These are phyloP conservation scores for Entomortierella parvispora DNA, from an alignment of 192 early-diverging fungal genomes.

Conservation along the genomic window DNA sequence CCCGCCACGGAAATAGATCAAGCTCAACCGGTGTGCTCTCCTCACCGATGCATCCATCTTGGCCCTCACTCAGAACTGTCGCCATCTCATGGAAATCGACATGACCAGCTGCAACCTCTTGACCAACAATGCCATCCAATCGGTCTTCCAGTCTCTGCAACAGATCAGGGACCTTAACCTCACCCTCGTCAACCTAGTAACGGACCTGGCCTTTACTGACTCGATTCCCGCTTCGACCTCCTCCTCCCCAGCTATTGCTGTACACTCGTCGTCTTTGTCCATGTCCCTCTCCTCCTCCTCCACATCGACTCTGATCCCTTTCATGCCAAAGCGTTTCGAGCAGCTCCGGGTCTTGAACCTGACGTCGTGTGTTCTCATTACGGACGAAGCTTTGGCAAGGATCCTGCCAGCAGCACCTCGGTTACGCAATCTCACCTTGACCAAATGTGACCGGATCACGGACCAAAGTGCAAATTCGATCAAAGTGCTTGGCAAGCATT, in stretches of 20 bases:
- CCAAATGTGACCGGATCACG: slow-evolving; percentile 65
- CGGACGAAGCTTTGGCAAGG: slow-evolving; percentile 56
- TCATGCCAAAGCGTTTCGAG: slow-evolving; percentile 43
- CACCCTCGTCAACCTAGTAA: slow-evolving; percentile 35
- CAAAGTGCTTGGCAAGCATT: slow-evolving; percentile 59
- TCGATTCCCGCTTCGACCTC: slow-evolving; percentile 11
- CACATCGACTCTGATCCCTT: slow-evolving; percentile 1
- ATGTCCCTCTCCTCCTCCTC: slow-evolving; percentile 1
- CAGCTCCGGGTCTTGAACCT: slow-evolving; percentile 66
- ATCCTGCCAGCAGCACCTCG: slow-evolving; percentile 62
- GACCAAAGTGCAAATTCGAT: slow-evolving; percentile 60
- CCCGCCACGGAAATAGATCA: slow-evolving; percentile 54
- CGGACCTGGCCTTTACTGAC: slow-evolving; percentile 52
- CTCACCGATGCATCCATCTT: slow-evolving; percentile 60
- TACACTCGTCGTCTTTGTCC: too few species aligned
- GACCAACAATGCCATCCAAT: slow-evolving; percentile 54
- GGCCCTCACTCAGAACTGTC: slow-evolving; percentile 60
- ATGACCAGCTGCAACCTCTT: slow-evolving; percentile 60
- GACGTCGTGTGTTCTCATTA: slow-evolving; percentile 55
- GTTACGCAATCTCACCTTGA: slow-evolving; percentile 63
- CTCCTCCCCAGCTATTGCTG: too few species aligned
- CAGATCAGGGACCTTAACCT: slow-evolving; percentile 66
- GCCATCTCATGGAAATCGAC: slow-evolving; percentile 65
- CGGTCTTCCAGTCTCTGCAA: slow-evolving; percentile 54
- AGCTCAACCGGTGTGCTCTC: slow-evolving; percentile 60